Base-by-base conservation (phyloP, 352 stramenopile species). In the Peronospora destructor region DNA sequence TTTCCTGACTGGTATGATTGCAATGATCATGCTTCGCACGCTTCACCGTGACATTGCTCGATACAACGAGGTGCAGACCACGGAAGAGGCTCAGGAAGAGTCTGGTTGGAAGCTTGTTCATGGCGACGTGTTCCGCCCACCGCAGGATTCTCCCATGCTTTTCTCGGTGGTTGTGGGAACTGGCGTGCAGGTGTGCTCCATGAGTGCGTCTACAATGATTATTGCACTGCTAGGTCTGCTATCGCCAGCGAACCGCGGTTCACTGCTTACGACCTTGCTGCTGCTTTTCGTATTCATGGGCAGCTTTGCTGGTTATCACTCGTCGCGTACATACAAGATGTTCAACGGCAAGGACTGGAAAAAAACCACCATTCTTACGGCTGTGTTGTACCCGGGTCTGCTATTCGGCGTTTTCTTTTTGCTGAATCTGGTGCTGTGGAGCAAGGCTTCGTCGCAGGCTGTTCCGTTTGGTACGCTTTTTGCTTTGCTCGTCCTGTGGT, bases 1-100 rank as follows among this genome's bases (percentile, higher is more conserved):
- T 6, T 99, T 99, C 76, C 82, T 99, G 39, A 98, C 95, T 6
- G 95, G 94, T 52, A 98, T 98, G 61, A 98, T 99, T 37, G 96
- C 92, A 21, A 98, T 98, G 76, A 99, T 99, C 72, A 98, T 99
- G 90, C 76, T 99, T 44, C 91, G 96, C 37, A 99, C 96, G 29
- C 84, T 99, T n/a, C 89, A 97, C 55, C 94, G 93, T 52, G 97
- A 99, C 76, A 98, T 99, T 59, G 77, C 83, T 44, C 79, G 83
- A 32, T 98, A 98, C 75, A 98, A 98, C 59, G 94, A 97, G 60
- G 79, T 96, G 38, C 84, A 95, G 64, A 95, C 89, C 12, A 85
- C 87, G 1, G 92, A 98, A 47, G 94, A 98, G 50, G 88, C 92
- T 0, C 85, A 96, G 53, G 94, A 98, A 62, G 94, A 98, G 64